Evolutionary conservation across 2,329 filamentous ascomycete genomes (phyloP), one percentile per base, ranked within the genome.

Genomic region (Fusarium sp.): DNA sequence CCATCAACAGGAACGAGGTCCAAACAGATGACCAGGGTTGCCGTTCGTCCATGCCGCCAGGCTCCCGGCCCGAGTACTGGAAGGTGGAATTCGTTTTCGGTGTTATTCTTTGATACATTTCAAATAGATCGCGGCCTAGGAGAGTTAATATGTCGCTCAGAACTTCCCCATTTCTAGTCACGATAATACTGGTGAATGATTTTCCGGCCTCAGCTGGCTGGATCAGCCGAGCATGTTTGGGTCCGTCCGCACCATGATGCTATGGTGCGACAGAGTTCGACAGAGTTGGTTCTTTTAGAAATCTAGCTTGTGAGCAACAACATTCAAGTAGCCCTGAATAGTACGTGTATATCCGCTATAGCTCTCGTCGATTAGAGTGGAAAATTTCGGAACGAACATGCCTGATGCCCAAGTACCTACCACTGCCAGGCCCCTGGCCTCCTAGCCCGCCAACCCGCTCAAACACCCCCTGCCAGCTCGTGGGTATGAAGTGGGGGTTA

Each of bases 401-500:
- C 47, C 49, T 71, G 56, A 30, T 52, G 44, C 33, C 50, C 53
- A 48, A 53, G 62, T 45, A 49, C 41, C 46, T 45, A 49, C 41
- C 46, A 53, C 50, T 53, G 47, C 44, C 47, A 70, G 46, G 50
- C 41, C 40, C 41, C 44, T 44, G 37, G 22, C 52, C 40, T 46
- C 44, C 48, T 59, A 56, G 51, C 55, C 54, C 33, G 64, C 60
- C 70, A 56, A 47, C 55, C 54, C 33, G 64, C 60, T 68, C 58
- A 55, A 53, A 47, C 15, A 53, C 67, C 71, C 72, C 67, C 73
- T 30, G 68, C 60, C 57, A 19, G 56, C 66, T 71, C 68, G 62
- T 74, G 71, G 72, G 45, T 57, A 59, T 43, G 48, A 51, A 61
- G 72, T 74, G 72, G 72, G 72, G 72, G 72, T 71, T 63, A 62